Base-by-base conservation (phyloP, 2,329 filamentous ascomycete genomes). In the Phaeosphaeriaceae sp. region DNA sequence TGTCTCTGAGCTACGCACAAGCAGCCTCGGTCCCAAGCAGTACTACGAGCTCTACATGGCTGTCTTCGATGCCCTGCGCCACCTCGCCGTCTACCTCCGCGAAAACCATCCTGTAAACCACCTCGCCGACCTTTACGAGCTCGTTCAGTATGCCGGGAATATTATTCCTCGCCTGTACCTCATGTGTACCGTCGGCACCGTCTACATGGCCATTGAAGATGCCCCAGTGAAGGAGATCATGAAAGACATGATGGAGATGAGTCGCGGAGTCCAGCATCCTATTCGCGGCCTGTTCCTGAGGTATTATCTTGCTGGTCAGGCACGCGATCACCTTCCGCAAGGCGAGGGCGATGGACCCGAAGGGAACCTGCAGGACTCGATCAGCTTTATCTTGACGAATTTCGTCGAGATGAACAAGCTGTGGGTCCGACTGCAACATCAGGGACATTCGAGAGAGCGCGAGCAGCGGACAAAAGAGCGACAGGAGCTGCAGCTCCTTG, bases 211-310 rank as follows among this genome's bases (percentile, higher is more conserved):
- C 24, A 96, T 99, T 74, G 91, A 95, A 72, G 95, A 98, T 84
- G 95, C 96, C 57, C 95, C 95, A 0, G 95, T 99, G 68, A 99
- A 99, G 81, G 95, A 99, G 83, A 92, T 99, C 62, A 99, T 99
- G 95, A 99, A 99, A 81, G 95, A 99, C 79, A 99, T 99, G 95
- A 99, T 99, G 95, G 95, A 99, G 80, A 99, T 99, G 95, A 98
- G 93, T 80, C 88, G 95, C 63, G 95, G 95, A 56, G 93, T 99
- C 21, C 95, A 99, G 75, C 95, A 99, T 79, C 95, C 95, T 17
- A 93, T 97, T 62, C 91, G 95, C 57, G 95, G 95, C 19, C 84
- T 99, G 54, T 99, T 99, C 77, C 81, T 99, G 71, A 89, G 95
- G 74, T 99, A 99, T 80, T 99, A 97, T 76, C 86, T 99, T 51